These are phyloP conservation scores for Komagataella phaffii DNA, from an alignment of 805 yeast genomes.

Conservation along the genomic window DNA sequence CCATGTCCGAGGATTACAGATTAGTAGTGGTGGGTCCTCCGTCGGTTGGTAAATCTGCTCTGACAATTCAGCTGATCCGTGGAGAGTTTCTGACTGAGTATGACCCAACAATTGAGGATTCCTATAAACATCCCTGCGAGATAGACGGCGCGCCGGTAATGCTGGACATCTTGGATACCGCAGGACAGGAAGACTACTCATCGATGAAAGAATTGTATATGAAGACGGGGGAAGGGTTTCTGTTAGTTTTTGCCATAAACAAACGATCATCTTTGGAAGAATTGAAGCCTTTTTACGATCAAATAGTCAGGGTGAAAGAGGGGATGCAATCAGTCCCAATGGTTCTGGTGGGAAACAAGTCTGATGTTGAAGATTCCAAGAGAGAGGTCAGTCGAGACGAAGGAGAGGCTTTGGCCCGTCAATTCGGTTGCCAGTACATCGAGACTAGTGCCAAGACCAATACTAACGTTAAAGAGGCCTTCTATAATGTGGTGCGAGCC, in stretches of 20 bases:
- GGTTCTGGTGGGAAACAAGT: constrained; percentile 64
- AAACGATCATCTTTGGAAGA: constrained; percentile 80
- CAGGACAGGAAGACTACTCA: constrained; percentile 94
- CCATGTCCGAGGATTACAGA: constrained; percentile 53
- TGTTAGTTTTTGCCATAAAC: constrained; percentile 80
- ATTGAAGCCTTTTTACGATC: constrained; percentile 50
- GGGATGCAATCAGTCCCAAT: constrained; percentile 56
- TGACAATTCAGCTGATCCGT: constrained; percentile 90
- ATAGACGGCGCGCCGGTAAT: constrained; percentile 70
- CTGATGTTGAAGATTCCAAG: constrained; percentile 48
- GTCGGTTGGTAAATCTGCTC: constrained; percentile 95
- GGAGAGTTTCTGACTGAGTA: constrained; percentile 94
- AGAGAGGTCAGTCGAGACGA: constrained; percentile 52
- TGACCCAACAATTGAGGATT: constrained; percentile 95
- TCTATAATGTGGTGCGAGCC: constrained; percentile 16
- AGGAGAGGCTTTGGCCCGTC: constrained; percentile 47
- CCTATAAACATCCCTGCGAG: constrained; percentile 76
- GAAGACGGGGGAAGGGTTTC: constrained; percentile 92
- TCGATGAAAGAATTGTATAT: constrained; percentile 92
- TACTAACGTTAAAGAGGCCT: constrained; percentile 48
- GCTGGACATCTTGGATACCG: constrained; percentile 88
- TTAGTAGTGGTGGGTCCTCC: constrained; percentile 97
- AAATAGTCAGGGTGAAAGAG: constrained; percentile 34
- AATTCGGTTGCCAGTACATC: constrained; percentile 60
- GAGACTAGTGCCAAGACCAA: constrained; percentile 93